phyloP scores from a whole-genome alignment of 768 basidiomycete species.

The Boletus vermiculosoides region DNA sequence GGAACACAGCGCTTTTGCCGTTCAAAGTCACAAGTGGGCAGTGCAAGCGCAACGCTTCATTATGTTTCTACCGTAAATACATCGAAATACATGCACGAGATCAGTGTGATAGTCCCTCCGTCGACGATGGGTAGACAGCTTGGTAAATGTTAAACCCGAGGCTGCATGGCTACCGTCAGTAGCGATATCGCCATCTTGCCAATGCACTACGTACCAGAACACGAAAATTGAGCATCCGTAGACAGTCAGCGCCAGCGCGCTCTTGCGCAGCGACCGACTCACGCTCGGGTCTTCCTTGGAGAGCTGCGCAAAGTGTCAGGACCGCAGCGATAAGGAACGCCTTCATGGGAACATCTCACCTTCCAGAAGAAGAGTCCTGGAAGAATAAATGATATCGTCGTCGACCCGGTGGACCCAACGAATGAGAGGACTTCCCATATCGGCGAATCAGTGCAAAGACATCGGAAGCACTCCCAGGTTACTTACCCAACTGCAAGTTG shows the following conservation, averaged over 20 bases:
- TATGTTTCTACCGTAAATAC: constrained; percentile 3
- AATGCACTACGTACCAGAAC: constrained; percentile 70
- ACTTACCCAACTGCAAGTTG: constrained; percentile 72
- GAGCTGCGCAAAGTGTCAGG: constrained; percentile 44
- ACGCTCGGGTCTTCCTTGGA: constrained; percentile 62
- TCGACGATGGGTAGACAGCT: constrained; percentile 40
- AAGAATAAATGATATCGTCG: constrained; percentile 94
- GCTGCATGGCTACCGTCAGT: constrained; percentile 39
- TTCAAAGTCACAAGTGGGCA: neutral
- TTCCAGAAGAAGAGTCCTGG: constrained; percentile 94
- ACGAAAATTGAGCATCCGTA: constrained; percentile 82
- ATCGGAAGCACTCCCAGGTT: neutral
- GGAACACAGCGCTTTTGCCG: constrained; percentile 17
- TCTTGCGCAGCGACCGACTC: constrained; percentile 53
- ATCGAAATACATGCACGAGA: neutral
- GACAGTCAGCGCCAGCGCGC: constrained; percentile 61
- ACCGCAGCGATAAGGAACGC: neutral
- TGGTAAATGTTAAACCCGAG: constrained; percentile 79
- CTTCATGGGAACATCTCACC: constrained; percentile 41
- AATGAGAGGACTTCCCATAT: constrained; percentile 78
- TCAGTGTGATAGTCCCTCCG: constrained; percentile 4
- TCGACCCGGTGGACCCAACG: constrained; percentile 95
- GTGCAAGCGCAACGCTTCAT: neutral
- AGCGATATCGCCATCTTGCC: neutral
- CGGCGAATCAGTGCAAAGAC: constrained; percentile 12